Base-by-base conservation (phyloP, 2,329 filamentous ascomycete genomes). In the Fusarium avenaceum region DNA sequence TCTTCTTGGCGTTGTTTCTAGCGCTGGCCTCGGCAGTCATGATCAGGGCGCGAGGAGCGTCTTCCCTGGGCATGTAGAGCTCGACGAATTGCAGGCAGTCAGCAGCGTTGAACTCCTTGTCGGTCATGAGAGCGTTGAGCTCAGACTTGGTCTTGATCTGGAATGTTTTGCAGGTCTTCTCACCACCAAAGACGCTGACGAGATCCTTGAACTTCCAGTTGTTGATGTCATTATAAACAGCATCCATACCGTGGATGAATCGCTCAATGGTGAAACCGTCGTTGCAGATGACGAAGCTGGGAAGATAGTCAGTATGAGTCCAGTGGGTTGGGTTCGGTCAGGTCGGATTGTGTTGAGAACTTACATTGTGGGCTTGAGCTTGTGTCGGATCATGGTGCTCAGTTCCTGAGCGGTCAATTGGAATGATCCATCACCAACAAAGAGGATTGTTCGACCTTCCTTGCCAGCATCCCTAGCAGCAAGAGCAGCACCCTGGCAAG, bases 261-360 rank as follows among this genome's bases (percentile, higher is more conserved):
- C 94, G 89, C 80, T 97, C 94, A 76, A 96, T 96, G 11, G 93
- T 96, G 80, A 92, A 97, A 13, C 94, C 94, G 40, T 94, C 88
- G 77, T 96, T 96, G 84, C 92, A 93, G 70, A 97, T 90, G 65
- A 96, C 85, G 77, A 97, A 95, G 65, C 87, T 88, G 56, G 6
- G 35, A 33, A 14, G n/a, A 50, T 8, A 42, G 57, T 78, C 64
- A 77, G 71, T 47, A 48, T n/a, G 28, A 19, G 28, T 22, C 15
- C 7, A 33, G 17, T 35, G 4, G 26, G 17, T 9, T 28, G 22
- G 11, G 13, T 6, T 35, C 4, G 26, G 17, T 9, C 28, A 19
- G 26, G 17, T 9, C 28, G 22, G 11, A 9, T 5, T 15, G n/a
- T 15, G 8, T 35, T 39, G n/a, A 10, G 22, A 28, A 81, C 87